phyloP scores from a whole-genome alignment of 2,329 filamentous ascomycete species.

The Diaporthe sp. region DNA sequence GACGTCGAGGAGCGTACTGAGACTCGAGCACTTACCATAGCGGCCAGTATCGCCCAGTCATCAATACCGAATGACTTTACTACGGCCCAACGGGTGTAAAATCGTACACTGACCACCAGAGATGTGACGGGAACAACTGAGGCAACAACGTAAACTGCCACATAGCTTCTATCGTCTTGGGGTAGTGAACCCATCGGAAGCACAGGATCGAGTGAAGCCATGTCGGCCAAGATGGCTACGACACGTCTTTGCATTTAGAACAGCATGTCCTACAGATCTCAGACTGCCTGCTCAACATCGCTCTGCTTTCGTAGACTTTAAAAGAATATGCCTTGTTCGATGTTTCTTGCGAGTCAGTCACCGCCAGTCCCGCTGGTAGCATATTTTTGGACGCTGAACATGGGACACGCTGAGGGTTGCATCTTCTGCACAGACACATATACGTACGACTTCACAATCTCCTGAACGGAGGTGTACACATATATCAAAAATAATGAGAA shows the following conservation, averaged over 20 bases:
- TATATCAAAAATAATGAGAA: not conserved
- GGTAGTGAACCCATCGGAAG: not conserved
- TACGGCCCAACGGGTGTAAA: not conserved
- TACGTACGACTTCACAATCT: not conserved
- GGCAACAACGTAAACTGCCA: not conserved
- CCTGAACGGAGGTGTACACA: not conserved
- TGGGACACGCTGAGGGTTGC: not conserved
- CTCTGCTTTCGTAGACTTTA: not conserved
- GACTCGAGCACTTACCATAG: not conserved
- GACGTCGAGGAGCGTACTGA: fast-evolving
- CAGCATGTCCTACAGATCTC: not conserved
- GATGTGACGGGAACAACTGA: not conserved
- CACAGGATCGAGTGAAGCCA: not conserved
- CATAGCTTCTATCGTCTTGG: slow-evolving; percentile 1
- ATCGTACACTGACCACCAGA: not conserved
- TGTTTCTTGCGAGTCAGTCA: not conserved
- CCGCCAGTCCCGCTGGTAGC: not conserved
- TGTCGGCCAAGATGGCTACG: not conserved
- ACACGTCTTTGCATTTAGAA: not conserved
- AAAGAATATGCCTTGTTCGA: not conserved
- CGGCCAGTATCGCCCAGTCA: not conserved
- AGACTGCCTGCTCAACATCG: not conserved
- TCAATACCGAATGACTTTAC: slow-evolving; percentile 10
- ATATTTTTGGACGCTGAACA: not conserved
- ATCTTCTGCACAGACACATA: not conserved